Base-by-base conservation (phyloP, 345 rosid genomes). In the Moringa oleifera region DNA sequence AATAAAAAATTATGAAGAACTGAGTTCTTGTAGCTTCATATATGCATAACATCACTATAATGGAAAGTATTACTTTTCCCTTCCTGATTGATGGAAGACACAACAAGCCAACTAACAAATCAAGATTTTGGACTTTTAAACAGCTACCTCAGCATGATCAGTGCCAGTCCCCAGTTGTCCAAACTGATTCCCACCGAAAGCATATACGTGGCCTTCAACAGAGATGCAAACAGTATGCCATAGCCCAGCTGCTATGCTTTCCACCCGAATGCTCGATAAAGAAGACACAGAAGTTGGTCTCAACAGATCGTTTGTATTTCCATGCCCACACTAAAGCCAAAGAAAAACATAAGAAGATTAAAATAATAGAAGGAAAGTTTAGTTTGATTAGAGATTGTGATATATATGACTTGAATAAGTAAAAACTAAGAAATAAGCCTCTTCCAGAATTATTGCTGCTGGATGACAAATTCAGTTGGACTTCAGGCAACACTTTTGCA, bases 171-270 rank as follows among this genome's bases (percentile, higher is more conserved):
- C 98, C 50, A 87, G 52, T 58, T 92, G 96, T 47, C 90, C 98
- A 63, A 87, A 92, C 69, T 92, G 98, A 68, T 87, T 89, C n/a
- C 96, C 96, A 53, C 98, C 93, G 28, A 89, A 87, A 6, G 81
- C 69, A 71, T 84, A 87, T 20, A 89, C 85, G 60, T 13, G 71
- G 17, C 95, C 95, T 25, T 87, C 85, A 56, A n/a, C 71, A 22
- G 85, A 70, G 64, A 83, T 66, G 66, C 96, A 92, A 8, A 85
- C 28, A 24, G 91, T 92, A 62, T 92, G 98, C 95, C 97, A 92
- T 37, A 89, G 60, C 25, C 96, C 98, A 54, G 96, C 83, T 12
- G 93, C 85, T 61, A 87, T 64, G 22, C 80, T 73, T 65, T 74
- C 77, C 58, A 92, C 80, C 57, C 55, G 68, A 20, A 72, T 57